These are phyloP conservation scores for Simmondsia chinensis DNA, from an alignment of 148 eudicot genomes.

Conservation along the genomic window DNA sequence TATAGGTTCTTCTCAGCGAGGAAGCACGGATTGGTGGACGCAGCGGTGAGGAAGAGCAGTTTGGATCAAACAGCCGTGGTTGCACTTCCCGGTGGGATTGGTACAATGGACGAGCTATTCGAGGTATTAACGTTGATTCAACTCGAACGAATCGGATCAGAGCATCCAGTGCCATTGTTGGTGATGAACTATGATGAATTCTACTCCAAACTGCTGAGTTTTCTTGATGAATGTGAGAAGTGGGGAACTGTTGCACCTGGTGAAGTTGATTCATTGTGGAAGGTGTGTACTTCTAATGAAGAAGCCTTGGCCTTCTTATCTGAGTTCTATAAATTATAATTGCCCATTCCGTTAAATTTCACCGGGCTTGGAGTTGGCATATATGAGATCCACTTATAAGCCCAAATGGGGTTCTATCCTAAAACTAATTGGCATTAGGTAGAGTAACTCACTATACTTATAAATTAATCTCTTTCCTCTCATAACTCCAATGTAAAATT, in stretches of 20 bases:
- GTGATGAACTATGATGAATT: constrained; percentile 79
- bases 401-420: too few species aligned
- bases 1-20: constrained; percentile 91
- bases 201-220: constrained; percentile 71
- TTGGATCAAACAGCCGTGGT: constrained; percentile 75
- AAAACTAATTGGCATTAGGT: too few species aligned
- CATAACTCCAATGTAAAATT: too few species aligned
- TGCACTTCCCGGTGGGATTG: constrained; percentile 87
- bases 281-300: constrained; percentile 53
- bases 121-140: constrained; percentile 79
- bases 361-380: too few species aligned
- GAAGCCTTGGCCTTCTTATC: constrained; percentile 65
- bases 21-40: constrained; percentile 91
- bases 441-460: too few species aligned
- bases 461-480: too few species aligned
- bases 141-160: constrained; percentile 68
- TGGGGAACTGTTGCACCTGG: constrained; percentile 70
- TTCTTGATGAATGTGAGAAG: constrained; percentile 53
- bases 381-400: too few species aligned
- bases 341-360: too few species aligned
- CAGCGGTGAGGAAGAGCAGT: constrained; percentile 56
- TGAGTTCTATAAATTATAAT: constrained; percentile 45
- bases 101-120: constrained; percentile 82
- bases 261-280: constrained; percentile 74
- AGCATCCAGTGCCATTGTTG: constrained; percentile 59